Evolutionary conservation across 306 rosid species (phyloP).

Genomic region (Lathyrus tuberosus): DNA sequence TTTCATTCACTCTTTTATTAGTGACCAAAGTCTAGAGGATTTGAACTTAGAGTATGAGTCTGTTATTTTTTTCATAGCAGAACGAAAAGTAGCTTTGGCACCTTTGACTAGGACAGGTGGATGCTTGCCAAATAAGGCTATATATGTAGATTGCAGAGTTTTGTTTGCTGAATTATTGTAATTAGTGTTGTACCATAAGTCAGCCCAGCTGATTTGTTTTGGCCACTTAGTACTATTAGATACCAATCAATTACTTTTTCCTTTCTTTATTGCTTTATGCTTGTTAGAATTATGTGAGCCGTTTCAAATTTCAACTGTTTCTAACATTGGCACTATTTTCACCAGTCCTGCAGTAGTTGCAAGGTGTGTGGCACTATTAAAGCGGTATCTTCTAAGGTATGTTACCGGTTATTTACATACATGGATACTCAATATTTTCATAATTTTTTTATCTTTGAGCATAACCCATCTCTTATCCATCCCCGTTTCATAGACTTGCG

Average conservation of each 20-base stretch:
- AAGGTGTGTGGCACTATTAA: constrained; percentile 92
- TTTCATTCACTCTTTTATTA: constrained; percentile 20
- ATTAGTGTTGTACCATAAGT: background rate
- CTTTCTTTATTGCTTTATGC: constrained; percentile 31
- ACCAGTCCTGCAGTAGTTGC: constrained; percentile 97
- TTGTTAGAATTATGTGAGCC: constrained; percentile 28
- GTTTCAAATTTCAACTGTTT: constrained; percentile 17
- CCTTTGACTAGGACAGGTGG: constrained; percentile 3
- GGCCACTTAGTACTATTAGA: constrained; percentile 7
- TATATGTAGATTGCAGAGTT: constrained; percentile 2
- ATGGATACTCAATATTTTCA: constrained; percentile 32
- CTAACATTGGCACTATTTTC: constrained; percentile 48
- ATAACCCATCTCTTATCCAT: constrained; percentile 18
- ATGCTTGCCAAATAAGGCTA: background rate
- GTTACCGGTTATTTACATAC: constrained; percentile 34
- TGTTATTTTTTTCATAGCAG: constrained; percentile 16
- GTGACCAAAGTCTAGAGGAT: constrained; percentile 4
- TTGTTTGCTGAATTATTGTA: constrained; percentile 7
- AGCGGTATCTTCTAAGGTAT: constrained; percentile 93
- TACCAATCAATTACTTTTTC: constrained; percentile 9
- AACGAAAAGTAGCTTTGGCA: background rate
- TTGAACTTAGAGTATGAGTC: constrained; percentile 10
- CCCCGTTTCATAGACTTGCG: constrained; percentile 12
- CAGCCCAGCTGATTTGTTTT: constrained; percentile 11
- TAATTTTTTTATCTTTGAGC: constrained; percentile 11